A percentile compares a stretch with the other conserved stretches of the same genome.
These are phyloP conservation scores for Globisporangium polare DNA, from an alignment of 352 stramenopile genomes.

Conservation along the genomic window DNA sequence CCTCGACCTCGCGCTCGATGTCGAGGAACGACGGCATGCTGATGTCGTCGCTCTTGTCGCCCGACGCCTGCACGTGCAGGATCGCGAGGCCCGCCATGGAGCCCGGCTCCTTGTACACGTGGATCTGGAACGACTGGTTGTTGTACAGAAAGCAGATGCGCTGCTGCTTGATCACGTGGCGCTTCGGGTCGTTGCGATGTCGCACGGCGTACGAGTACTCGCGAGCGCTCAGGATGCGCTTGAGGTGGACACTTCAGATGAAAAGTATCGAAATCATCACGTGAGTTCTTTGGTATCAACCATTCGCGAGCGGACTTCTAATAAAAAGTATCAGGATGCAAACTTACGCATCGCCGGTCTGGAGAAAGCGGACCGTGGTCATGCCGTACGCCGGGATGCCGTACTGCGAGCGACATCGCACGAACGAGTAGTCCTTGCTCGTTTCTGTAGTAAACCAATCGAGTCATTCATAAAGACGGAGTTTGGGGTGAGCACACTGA, in stretches of 20 bases:
- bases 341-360: conserved; percentile 73
- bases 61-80: conserved; percentile 74
- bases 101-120: conserved; percentile 80
- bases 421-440: conserved; percentile 85
- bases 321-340: conserved; percentile 1
- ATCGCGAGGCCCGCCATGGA: conserved; percentile 59
- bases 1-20: conserved; percentile 58
- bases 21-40: conserved; percentile 73
- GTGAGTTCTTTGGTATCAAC: neutral
- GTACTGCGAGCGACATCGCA: conserved; percentile 81
- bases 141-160: conserved; percentile 85
- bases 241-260: conserved; percentile 61
- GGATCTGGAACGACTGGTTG: conserved; percentile 86
- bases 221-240: conserved; percentile 75
- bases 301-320: neutral
- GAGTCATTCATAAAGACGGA: neutral
- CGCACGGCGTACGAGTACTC: conserved; percentile 84
- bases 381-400: conserved; percentile 82
- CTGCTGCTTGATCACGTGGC: conserved; percentile 85
- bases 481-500: neutral
- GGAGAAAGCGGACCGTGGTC: conserved; percentile 80
- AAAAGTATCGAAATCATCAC: neutral
- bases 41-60: conserved; percentile 46
- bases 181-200: conserved; percentile 60
- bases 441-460: conserved; percentile 30